Base-by-base conservation (phyloP, 768 basidiomycete genomes). In the Candolleomyces efflorescens region DNA sequence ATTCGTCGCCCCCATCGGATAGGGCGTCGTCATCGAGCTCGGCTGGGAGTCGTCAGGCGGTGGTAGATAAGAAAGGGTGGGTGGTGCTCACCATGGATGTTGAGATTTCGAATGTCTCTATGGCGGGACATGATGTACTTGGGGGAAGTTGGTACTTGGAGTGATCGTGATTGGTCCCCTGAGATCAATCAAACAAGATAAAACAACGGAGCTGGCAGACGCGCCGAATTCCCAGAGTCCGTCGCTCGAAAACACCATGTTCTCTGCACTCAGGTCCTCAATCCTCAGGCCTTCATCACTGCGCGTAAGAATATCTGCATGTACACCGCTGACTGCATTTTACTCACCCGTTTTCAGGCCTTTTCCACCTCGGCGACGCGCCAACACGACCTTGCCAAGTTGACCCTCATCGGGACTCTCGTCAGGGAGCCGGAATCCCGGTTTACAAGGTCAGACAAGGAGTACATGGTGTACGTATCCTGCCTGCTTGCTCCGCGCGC, bases 61-160 rank as follows among this genome's bases (percentile, higher is more conserved):
- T 37, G 41, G 51, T 55, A 22, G 24, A 39, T 10, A 55, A 54
- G 58, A 49, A 50, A 38, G 24, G n/a, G 1, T 55, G 12, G 50
- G 11, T 38, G 27, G n/a, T 5, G 58, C 71, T 26, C 47, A 87
- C 90, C 87, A 58, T 84, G 77, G 43, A 97, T 76, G 70, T 97
- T 85, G 26, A 98, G 75, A 73, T 94, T 94, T 61, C 90, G 81
- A 62, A 98, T 79, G 72, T 87, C 82, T 67, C 94, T 86, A 73
- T 98, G 97, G 70, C 97, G 81, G 5, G 96, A 98, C 94, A 98
- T 94, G 58, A 54, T 71, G 53, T 62, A 59, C n/a, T n/a, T n/a
- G n/a, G n/a, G n/a, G n/a, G n/a, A n/a, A n/a, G n/a, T n/a, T n/a
- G 26, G 43, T 54, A 13, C 32, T 50, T 52, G 32, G 43, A 51